Evolutionary conservation across 192 early-diverging fungal species (phyloP).

Genomic region (Dissophora globulifera): DNA sequence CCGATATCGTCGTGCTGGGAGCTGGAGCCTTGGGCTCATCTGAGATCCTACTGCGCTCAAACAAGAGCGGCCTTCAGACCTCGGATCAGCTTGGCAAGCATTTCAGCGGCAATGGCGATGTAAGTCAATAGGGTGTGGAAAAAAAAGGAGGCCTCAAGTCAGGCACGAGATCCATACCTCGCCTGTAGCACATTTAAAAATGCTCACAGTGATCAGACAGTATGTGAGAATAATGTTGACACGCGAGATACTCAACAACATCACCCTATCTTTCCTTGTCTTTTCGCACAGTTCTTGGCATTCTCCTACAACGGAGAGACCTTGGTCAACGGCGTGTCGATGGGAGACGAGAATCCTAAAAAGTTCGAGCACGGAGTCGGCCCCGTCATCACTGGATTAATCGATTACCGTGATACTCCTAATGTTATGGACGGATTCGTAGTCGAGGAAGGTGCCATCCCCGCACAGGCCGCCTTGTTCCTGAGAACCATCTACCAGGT

Average conservation of each 20-base stretch:
- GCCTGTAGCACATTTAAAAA: neutral
- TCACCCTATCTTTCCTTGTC: neutral
- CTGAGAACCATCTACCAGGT: conserved; percentile 30
- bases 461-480: conserved; percentile 27
- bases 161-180: neutral
- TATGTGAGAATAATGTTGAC: conserved; percentile 6
- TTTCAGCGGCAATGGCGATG: conserved; percentile 61
- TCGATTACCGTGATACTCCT: conserved; percentile 52
- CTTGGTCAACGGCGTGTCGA: conserved; percentile 40
- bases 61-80: conserved; percentile 41
- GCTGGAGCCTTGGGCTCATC: conserved; percentile 56
- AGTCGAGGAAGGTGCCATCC: conserved; percentile 57
- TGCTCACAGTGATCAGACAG: neutral
- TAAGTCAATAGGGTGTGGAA: conserved; percentile 36
- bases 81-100: conserved; percentile 52
- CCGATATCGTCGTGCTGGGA: conserved; percentile 55
- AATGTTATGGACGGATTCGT: conserved; percentile 59
- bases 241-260: conserved; percentile 5
- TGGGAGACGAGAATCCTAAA: conserved; percentile 45
- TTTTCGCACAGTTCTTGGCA: conserved; percentile 30
- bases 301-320: conserved; percentile 47
- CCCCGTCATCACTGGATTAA: conserved; percentile 57
- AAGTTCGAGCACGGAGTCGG: conserved; percentile 50
- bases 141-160: no score
- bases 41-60: conserved; percentile 57